Evolutionary conservation across 2,329 filamentous ascomycete species (phyloP).

Genomic region (Mollisia scopiformis): DNA sequence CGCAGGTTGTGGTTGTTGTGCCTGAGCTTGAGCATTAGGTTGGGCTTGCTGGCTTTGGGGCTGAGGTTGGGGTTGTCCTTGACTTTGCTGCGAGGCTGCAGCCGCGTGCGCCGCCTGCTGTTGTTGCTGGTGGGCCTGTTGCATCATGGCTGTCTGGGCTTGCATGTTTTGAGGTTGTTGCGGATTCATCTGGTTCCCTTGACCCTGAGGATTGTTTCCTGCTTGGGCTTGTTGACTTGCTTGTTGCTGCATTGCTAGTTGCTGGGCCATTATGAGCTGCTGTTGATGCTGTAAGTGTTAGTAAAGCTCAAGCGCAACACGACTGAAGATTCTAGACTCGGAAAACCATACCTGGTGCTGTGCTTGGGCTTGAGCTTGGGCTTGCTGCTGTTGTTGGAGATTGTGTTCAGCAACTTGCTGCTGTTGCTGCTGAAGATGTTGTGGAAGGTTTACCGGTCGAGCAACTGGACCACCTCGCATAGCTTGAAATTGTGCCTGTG

Average conservation of each 20-base stretch:
- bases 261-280: conserved; percentile 49
- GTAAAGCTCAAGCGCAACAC: background rate
- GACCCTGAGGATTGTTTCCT: conserved; percentile 44
- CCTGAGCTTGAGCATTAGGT: conserved; percentile 44
- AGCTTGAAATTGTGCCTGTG: conserved; percentile 53
- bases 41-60: conserved; percentile 47
- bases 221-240: conserved; percentile 45
- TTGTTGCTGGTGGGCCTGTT: conserved; percentile 42
- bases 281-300: conserved; percentile 28
- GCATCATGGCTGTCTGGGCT: conserved; percentile 36
- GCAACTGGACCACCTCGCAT: conserved; percentile 48
- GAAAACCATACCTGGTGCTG: conserved; percentile 30
- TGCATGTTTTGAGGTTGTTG: conserved; percentile 42
- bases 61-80: conserved; percentile 46
- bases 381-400: conserved; percentile 44
- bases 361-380: conserved; percentile 43
- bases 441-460: conserved; percentile 48
- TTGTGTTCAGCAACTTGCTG: conserved; percentile 40
- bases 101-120: conserved; percentile 46
- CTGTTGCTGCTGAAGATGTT: conserved; percentile 46
- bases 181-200: conserved; percentile 51
- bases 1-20: conserved; percentile 42
- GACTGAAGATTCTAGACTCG: background rate
- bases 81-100: conserved; percentile 42
- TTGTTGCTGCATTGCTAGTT: conserved; percentile 51